Evolutionary conservation across 352 stramenopile species (phyloP), one percentile per base, ranked within the genome.

Genomic region (Pythium phragmiticola): DNA sequence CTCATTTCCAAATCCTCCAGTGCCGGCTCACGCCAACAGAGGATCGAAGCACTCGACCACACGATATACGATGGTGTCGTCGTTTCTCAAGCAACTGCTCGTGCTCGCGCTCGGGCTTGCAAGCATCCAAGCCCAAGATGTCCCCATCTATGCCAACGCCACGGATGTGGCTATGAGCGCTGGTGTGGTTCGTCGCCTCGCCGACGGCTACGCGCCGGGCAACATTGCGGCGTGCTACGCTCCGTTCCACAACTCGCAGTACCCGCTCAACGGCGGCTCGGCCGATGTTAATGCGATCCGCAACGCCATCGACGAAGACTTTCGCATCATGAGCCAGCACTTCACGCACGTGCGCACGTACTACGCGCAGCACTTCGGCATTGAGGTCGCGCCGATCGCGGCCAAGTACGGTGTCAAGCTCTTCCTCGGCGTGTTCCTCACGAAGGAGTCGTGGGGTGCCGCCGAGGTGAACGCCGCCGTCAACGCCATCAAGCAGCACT

Each of bases 311-410:
- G 73, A 83, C 51, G 57, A 68, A 14, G 78, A 89, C 63, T 76
- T 89, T 28, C 49, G 52, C 8, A 62, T 79, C 19, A 72, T 87
- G 33, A 67, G 60, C 30, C 26, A 78, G 50, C 66, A 75, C 36
- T 78, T 87, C 62, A 80, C 69, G 11, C 70, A 81, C 41, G 73
- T 86, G 47, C 78, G 77, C 48, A 90, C 78, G 19, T 90, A 83
- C 68, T 76, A 88, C 71, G 75, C 81, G 60, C 68, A 77, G 53
- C 84, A 77, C 50, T 81, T 70, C 34, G 74, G 72, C 49, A 77
- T 84, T 33, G 63, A 72, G 30, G 58, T 86, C 0, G 70, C 78
- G 12, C 61, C 74, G 37, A 81, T 78, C 57, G 77, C 77, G 0
- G 65, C 63, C 34, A 73, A 75, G 64, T 74, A 84, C 63, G 68